Evolutionary conservation across 176 grass and related monocot genomes (phyloP).

Genomic region (Eleusine coracana): DNA sequence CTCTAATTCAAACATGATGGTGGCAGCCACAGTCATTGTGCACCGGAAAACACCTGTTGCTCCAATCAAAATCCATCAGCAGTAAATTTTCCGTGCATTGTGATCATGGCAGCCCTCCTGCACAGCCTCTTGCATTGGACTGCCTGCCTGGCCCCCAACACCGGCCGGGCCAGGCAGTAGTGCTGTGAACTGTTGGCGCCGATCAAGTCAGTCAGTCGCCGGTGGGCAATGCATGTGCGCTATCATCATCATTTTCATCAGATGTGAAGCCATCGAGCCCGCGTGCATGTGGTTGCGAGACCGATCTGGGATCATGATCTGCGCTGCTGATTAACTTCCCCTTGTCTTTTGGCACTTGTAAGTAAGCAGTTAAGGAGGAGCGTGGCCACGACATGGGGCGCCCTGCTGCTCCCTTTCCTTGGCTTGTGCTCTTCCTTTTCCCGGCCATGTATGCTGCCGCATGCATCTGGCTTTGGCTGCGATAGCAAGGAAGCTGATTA

Average conservation of each 20-base stretch:
- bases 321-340: not conserved
- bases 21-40: constrained; percentile 5
- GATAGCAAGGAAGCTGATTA: constrained; percentile 54
- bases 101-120: constrained; percentile 13
- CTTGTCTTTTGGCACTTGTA: constrained; percentile 19
- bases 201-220: not conserved
- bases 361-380: constrained; percentile 31
- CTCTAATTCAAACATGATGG: constrained; percentile 36
- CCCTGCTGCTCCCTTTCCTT: constrained; percentile 33
- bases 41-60: not conserved
- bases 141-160: not conserved
- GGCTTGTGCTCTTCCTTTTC: not conserved
- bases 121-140: not conserved
- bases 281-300: constrained; percentile 7
- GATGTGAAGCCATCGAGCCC: constrained; percentile 21
- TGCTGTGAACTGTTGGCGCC: constrained; percentile 17
- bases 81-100: constrained; percentile 3
- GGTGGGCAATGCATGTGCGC: constrained; percentile 29
- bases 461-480: constrained; percentile 33
- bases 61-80: constrained; percentile 13
- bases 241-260: constrained; percentile 23
- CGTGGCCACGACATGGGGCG: constrained; percentile 30
- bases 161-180: not conserved
- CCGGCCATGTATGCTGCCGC: not conserved
- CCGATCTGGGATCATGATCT: not conserved